A percentile compares a stretch with the other conserved stretches of the same genome.
phyloP scores from a whole-genome alignment of 164 flowering plant genomes.

The Magnolia changhungtana region DNA sequence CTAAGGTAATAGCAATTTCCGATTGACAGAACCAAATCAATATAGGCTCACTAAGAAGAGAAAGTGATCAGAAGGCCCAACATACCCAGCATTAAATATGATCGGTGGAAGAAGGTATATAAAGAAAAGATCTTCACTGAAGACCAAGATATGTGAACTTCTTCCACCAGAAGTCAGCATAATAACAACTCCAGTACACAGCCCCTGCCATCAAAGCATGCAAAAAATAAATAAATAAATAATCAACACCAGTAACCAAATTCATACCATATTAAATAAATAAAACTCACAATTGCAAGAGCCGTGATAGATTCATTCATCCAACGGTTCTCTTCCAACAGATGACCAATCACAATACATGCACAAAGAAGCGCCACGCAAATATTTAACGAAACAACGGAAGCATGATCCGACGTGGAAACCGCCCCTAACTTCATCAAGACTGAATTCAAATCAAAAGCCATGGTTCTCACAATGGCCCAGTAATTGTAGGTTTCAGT shows the following conservation, averaged over 20 bases:
- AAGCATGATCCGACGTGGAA: constrained; percentile 48
- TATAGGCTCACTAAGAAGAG: constrained; percentile 51
- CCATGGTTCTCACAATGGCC: constrained; percentile 1
- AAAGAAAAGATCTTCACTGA: constrained; percentile 76
- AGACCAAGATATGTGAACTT: constrained; percentile 59
- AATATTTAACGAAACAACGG: constrained; percentile 68
- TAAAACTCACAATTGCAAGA: constrained; percentile 53
- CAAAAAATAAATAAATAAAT: neutral
- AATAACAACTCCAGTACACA: constrained; percentile 60
- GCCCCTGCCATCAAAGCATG: constrained; percentile 44
- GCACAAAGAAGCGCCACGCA: constrained; percentile 75
- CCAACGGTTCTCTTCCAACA: constrained; percentile 75
- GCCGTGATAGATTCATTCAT: constrained; percentile 88
- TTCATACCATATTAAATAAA: neutral
- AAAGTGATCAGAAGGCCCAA: constrained; percentile 19
- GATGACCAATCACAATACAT: constrained; percentile 77
- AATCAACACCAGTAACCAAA: constrained; percentile 1
- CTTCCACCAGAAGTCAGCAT: constrained; percentile 50
- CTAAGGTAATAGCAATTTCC: neutral
- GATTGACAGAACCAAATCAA: constrained; percentile 26
- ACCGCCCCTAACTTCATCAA: constrained; percentile 17
- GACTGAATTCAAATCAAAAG: constrained; percentile 4
- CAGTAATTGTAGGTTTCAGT: neutral
- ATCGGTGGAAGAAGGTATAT: constrained; percentile 80
- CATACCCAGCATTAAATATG: constrained; percentile 81